Base-by-base conservation (phyloP, 495 filamentous ascomycete genomes). In the Aspergillus incahuasiensis region DNA sequence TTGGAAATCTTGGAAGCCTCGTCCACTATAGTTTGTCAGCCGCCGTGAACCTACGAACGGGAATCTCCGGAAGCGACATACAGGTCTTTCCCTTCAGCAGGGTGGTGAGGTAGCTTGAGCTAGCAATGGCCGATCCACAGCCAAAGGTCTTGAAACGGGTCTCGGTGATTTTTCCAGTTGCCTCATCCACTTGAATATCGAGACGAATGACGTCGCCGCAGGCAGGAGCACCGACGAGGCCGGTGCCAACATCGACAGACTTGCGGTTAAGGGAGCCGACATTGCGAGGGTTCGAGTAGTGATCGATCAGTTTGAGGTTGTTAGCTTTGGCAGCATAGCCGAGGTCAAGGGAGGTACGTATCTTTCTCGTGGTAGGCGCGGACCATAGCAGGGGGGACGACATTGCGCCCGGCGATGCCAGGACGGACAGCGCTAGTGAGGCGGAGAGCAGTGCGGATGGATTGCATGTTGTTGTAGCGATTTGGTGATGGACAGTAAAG, bases 61-160 rank as follows among this genome's bases (percentile, higher is more conserved):
- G 4, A 1, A 12, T 21, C 25, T 44, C 18, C 20, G 24, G 25
- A 18, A 50, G 25, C 18, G 40, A 34, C 54, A 43, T 44, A 56
- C 54, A 76, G n/a, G 87, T 92, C 94, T 96, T 97, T 12, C 92
- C 92, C 49, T 88, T 81, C 48, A 97, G 89, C 45, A 97, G 78
- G 71, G 96, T 91, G 13, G 92, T 97, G 61, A 97, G 68, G 65
- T 97, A 97, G 59, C 86, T 90, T 12, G 85, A 90, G 28, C 86
- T 90, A 34, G 91, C 91, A 70, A 99, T 99, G 30, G 95, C 95
- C 40, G 86, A 90, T 16, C 95, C 95, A 70, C 95, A 99, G 16
- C 95, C 95, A 68, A 99, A 99, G 0, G 95, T 97, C 84, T 99
- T 95, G 82, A 95, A 96, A 69, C 92, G 91, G 62, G 96, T 91